Percentiles rank a stretch among this genome's conserved stretches.
Conservation (phyloP, 2,329 filamentous ascomycete species). For the Penicillium hesseltinei region DNA sequence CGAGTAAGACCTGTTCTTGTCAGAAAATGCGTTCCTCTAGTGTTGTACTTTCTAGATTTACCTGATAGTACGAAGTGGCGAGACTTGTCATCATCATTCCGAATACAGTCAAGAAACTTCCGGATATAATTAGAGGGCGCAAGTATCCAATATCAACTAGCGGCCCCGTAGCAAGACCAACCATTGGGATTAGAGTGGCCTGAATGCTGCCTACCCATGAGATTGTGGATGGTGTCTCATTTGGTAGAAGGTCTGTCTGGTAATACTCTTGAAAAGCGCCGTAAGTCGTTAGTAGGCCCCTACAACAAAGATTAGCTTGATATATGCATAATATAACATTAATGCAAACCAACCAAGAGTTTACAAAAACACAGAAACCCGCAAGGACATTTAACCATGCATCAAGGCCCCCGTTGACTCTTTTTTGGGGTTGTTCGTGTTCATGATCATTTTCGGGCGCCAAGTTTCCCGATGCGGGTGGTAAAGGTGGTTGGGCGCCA, state of each 20-base stretch:
- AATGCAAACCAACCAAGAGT: constrained; percentile 29
- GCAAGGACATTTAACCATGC: constrained; percentile 33
- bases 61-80: constrained; percentile 31
- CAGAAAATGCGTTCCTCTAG: neutral
- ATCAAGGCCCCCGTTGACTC: constrained; percentile 28
- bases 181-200: constrained; percentile 48
- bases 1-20: constrained; percentile 42
- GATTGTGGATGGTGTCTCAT: constrained; percentile 42
- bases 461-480: neutral
- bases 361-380: constrained; percentile 34
- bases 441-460: neutral
- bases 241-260: constrained; percentile 36
- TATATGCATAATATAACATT: too few relatives aligned
- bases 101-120: constrained; percentile 41
- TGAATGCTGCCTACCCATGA: constrained; percentile 52
- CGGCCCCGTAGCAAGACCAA: constrained; percentile 50
- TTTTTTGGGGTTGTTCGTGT: constrained; percentile 9
- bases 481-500: neutral
- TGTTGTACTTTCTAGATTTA: neutral
- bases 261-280: constrained; percentile 53
- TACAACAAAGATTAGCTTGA: constrained; percentile 11
- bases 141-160: constrained; percentile 50
- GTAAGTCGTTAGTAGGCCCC: constrained; percentile 48
- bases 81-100: constrained; percentile 34
- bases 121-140: constrained; percentile 39